Evolutionary conservation across 2,329 filamentous ascomycete species (phyloP).

Genomic region (Clarireedia hainanense): DNA sequence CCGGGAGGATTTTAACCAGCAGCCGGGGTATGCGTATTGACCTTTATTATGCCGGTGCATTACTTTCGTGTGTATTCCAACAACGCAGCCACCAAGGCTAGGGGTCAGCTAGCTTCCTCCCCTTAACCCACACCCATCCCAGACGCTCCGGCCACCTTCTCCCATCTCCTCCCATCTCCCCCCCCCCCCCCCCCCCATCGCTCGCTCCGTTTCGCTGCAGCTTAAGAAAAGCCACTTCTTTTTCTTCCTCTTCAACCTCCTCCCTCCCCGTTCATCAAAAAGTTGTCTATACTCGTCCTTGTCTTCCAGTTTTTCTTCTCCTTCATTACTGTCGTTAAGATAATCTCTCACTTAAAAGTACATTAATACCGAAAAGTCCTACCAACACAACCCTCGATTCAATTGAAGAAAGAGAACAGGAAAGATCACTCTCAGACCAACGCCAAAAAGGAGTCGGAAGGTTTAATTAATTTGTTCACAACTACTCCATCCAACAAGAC

Average conservation of each 20-base stretch:
- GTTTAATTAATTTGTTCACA: constrained; percentile 1
- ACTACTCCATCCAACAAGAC: not conserved
- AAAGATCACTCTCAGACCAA: not conserved
- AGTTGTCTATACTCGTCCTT: not conserved
- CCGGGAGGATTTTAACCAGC: too few species aligned
- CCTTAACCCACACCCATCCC: not conserved
- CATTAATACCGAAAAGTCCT: constrained; percentile 1
- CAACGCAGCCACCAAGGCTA: not conserved
- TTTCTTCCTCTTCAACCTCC: not conserved
- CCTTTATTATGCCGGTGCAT: too few species aligned
- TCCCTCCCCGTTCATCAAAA: not conserved
- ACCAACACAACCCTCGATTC: not conserved
- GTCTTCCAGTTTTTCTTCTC: not conserved
- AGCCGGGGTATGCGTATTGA: too few species aligned
- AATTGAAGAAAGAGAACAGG: not conserved
- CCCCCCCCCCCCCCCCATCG: not conserved
- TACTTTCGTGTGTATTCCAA: too few species aligned
- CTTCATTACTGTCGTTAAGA: constrained; percentile 11
- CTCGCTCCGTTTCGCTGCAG: not conserved
- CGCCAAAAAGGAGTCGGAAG: not conserved
- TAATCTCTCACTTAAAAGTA: not conserved
- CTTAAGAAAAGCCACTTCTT: constrained; percentile 4
- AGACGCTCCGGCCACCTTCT: not conserved
- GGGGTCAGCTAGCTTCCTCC: not conserved
- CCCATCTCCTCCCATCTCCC: not conserved